phyloP scores from a whole-genome alignment of 352 stramenopile species.

The Globisporangium barbulae region DNA sequence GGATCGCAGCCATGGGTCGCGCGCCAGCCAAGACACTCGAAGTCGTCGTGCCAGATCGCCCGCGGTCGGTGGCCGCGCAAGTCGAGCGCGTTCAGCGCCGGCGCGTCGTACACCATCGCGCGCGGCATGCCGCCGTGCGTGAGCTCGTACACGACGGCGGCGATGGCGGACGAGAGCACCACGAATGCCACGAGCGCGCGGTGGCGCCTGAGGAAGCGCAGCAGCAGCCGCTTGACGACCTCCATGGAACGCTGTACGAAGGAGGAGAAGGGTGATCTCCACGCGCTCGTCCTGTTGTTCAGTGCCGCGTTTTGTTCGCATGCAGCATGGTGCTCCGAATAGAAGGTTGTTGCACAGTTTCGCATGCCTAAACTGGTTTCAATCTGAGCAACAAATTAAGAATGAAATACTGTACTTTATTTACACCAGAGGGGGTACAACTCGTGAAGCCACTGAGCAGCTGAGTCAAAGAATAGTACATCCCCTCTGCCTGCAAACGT shows the following conservation, averaged over 20 bases:
- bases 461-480: too few species aligned
- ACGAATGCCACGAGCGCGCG: conserved; percentile 38
- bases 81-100: conserved; percentile 43
- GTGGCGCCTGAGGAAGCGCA: conserved; percentile 40
- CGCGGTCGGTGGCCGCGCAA: conserved; percentile 26
- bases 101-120: conserved; percentile 30
- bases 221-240: conserved; percentile 23
- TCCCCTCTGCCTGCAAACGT: not conserved
- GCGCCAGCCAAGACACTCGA: conserved; percentile 74
- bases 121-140: conserved; percentile 46
- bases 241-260: conserved; percentile 10
- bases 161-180: conserved; percentile 32
- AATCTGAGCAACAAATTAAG: not conserved
- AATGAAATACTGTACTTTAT: not conserved
- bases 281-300: conserved; percentile 2
- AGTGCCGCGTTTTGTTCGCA: not conserved
- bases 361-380: not conserved
- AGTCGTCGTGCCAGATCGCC: conserved; percentile 54
- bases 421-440: too few species aligned
- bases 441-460: too few species aligned
- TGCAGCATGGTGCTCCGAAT: not conserved
- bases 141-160: conserved; percentile 58
- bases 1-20: conserved; percentile 64
- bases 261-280: not conserved
- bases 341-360: not conserved